Evolutionary conservation across 2,329 filamentous ascomycete species (phyloP).

Genomic region (Phoma sp.): DNA sequence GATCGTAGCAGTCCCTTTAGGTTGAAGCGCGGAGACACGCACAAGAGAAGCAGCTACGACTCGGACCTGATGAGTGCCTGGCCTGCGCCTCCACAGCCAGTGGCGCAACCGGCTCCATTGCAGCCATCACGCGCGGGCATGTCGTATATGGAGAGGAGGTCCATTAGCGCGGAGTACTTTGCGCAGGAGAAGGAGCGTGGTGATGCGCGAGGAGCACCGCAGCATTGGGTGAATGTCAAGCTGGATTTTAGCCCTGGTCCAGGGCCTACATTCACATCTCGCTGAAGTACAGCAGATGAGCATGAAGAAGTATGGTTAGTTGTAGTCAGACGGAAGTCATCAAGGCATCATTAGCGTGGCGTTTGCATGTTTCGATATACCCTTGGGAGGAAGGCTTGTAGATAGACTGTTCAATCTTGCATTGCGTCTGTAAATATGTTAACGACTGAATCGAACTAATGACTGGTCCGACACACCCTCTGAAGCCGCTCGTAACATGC

Average conservation of each 20-base stretch:
- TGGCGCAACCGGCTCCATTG: not conserved
- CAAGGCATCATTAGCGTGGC: slow-evolving; percentile 13
- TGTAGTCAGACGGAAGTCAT: not conserved
- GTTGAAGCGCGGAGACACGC: slow-evolving; percentile 35
- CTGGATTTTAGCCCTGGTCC: slow-evolving; percentile 8
- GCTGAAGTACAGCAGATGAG: not conserved
- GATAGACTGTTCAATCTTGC: slow-evolving; percentile 21
- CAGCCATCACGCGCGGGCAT: not conserved
- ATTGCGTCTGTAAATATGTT: slow-evolving; percentile 34
- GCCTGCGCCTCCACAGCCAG: slow-evolving; percentile 25
- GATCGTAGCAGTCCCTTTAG: slow-evolving; percentile 38
- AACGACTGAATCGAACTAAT: slow-evolving; percentile 26
- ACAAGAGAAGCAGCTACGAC: slow-evolving; percentile 24
- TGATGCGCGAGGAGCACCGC: not conserved
- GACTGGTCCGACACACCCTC: slow-evolving; percentile 30
- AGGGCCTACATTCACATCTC: slow-evolving; percentile 4
- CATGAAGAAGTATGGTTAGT: not conserved
- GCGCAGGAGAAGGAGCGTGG: slow-evolving; percentile 3
- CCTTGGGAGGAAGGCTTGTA: slow-evolving; percentile 18
- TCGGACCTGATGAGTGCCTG: slow-evolving; percentile 24
- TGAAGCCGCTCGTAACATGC: slow-evolving; percentile 2
- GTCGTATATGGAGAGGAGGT: slow-evolving; percentile 11
- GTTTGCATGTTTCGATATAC: slow-evolving; percentile 26
- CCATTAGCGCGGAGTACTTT: slow-evolving; percentile 14
- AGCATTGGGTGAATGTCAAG: slow-evolving; percentile 9